Evolutionary conservation across 1,284 basidiomycete genomes (phyloP).

Genomic region (Apiotrichum laibachii): DNA sequence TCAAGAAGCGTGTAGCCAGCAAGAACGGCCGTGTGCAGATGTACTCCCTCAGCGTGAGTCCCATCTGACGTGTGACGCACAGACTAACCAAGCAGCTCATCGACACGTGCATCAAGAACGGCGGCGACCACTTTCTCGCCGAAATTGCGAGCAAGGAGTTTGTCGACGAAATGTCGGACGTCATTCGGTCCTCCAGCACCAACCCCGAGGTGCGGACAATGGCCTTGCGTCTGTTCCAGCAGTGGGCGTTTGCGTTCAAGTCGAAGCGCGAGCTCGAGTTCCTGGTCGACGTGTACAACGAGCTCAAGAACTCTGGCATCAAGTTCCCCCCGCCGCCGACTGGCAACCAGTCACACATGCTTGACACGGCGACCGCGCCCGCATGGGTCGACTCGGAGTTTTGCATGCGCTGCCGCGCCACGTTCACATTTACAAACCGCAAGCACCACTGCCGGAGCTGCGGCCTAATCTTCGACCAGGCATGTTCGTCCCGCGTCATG

Average conservation of each 20-base stretch:
- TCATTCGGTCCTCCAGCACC: conserved; percentile 53
- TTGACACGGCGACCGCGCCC: conserved; percentile 59
- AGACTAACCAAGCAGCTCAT: conserved; percentile 60
- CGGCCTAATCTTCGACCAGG: conserved; percentile 92
- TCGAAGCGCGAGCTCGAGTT: conserved; percentile 72
- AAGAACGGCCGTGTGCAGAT: conserved; percentile 96
- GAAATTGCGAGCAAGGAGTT: conserved; percentile 87
- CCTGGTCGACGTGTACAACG: conserved; percentile 74
- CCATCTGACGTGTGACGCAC: not conserved
- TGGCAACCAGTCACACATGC: conserved; percentile 36
- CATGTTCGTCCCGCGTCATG: conserved; percentile 82
- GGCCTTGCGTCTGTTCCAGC: conserved; percentile 77
- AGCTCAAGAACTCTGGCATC: conserved; percentile 68
- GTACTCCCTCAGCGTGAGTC: conserved; percentile 73
- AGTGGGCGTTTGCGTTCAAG: conserved; percentile 89
- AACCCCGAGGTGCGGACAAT: conserved; percentile 82
- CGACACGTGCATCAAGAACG: conserved; percentile 96
- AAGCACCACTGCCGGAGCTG: conserved; percentile 99
- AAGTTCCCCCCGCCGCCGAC: conserved; percentile 47
- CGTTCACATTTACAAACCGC: conserved; percentile 93
- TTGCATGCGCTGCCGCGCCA: conserved; percentile 85
- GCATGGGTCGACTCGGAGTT: conserved; percentile 96
- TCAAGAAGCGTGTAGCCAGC: conserved; percentile 83
- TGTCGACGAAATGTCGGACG: conserved; percentile 66
- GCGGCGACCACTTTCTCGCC: conserved; percentile 83